phyloP scores from a whole-genome alignment of 345 rosid genomes.

The Ceriops tagal region DNA sequence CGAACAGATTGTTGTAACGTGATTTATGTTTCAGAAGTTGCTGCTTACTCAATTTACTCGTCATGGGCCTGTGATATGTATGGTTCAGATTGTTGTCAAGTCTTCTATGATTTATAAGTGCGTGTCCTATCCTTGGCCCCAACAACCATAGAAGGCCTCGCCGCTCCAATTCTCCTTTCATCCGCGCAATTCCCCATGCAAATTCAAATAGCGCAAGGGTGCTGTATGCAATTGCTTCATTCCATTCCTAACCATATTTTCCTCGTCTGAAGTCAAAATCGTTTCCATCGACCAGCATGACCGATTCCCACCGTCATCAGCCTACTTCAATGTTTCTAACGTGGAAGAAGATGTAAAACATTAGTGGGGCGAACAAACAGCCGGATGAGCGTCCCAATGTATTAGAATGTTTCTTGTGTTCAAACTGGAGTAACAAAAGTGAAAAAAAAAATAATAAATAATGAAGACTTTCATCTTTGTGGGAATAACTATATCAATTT shows the following conservation, averaged over 20 bases:
- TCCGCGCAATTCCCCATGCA: conserved; percentile 72
- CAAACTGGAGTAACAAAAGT: conserved; percentile 43
- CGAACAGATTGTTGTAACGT: no score
- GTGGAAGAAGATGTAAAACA: conserved; percentile 60
- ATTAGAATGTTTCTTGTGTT: conserved; percentile 58
- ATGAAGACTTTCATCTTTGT: conserved; percentile 55
- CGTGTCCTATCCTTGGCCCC: conserved; percentile 46
- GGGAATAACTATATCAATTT: conserved; percentile 49
- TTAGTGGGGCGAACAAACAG: conserved; percentile 67
- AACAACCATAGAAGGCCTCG: conserved; percentile 68
- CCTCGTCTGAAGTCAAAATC: conserved; percentile 58
- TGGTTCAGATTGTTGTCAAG: no score
- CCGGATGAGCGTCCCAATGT: conserved; percentile 62
- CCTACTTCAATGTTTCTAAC: conserved; percentile 65
- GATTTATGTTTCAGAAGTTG: no score
- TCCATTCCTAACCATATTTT: conserved; percentile 53
- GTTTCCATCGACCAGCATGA: conserved; percentile 55
- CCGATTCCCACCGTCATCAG: conserved; percentile 22
- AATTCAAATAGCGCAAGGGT: conserved; percentile 55
- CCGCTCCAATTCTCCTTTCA: conserved; percentile 52
- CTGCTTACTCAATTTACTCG: no score
- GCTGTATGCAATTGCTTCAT: conserved; percentile 67
- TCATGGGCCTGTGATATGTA: no score
- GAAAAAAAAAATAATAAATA: no score
- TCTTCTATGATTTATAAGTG: conserved; percentile 8